These are phyloP conservation scores for Astrothelium subdiscretum DNA, from an alignment of 495 filamentous ascomycete species.

Conservation along the genomic window DNA sequence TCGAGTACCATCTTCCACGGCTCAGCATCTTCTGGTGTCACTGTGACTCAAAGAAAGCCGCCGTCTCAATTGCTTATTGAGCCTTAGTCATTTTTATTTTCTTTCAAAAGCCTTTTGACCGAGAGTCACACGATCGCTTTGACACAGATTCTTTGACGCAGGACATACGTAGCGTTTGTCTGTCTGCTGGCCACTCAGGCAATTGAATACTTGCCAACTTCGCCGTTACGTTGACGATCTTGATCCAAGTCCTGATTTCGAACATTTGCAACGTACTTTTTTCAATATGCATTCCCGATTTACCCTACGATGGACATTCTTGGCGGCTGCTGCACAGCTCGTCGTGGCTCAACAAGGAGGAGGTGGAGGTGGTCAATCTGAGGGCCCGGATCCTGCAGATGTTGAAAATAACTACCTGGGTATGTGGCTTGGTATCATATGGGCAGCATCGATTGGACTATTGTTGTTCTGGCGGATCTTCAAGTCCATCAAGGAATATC, in stretches of 20 bases:
- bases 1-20: background rate
- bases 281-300: background rate
- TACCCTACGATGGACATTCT: background rate
- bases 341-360: background rate
- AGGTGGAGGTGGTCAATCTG: too few relatives aligned
- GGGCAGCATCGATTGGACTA: background rate
- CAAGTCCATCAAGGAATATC: constrained; percentile 9
- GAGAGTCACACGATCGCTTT: background rate
- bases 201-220: background rate
- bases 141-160: background rate
- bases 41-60: background rate
- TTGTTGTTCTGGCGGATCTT: background rate
- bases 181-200: background rate
- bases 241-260: background rate
- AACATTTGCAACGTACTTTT: background rate
- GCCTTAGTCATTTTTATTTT: background rate
- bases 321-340: background rate
- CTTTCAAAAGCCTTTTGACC: background rate
- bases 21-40: background rate
- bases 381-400: background rate
- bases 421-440: background rate
- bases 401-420: background rate
- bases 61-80: background rate
- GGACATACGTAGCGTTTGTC: background rate
- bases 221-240: background rate